Evolutionary conservation across 2,329 filamentous ascomycete species (phyloP), one percentile per base, ranked within the genome.

Genomic region (Colletotrichum tamarilloi): DNA sequence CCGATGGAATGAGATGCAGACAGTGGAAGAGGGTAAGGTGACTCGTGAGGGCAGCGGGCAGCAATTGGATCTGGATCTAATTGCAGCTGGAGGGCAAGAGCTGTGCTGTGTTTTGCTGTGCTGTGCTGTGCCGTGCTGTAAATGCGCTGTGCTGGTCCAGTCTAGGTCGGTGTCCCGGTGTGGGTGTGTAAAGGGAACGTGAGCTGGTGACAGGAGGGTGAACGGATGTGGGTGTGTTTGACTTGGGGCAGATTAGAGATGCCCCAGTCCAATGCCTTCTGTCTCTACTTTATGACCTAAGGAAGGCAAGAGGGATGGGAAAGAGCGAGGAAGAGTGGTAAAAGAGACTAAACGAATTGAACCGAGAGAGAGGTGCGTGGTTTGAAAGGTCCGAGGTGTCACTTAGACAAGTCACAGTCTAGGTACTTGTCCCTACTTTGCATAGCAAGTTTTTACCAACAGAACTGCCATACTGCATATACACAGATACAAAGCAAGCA

Each of bases 191-290:
- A 49, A 46, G 19, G 42, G 42, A 8, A 59, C 57, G 14, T 35
- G 57, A 42, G 30, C 35, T 42, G 35, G 57, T 59, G 32, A 59
- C 38, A 16, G 11, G 56, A 59, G n/a, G 14, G 57, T 24, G 32
- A 62, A 71, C 55, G 56, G 63, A 46, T 46, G 57, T 46, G 49
- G 57, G 62, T 60, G 60, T 60, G 68, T 68, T 62, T 52, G 30
- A 67, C 49, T 59, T 66, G 67, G 60, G 49, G n/a, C 53, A 69
- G 60, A 69, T 69, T 28, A 69, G 53, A 69, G 65, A 62, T 35
- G 67, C 57, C 14, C 52, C 26, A 28, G n/a, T 49, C 52, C 14
- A 55, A 12, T 49, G 42, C 42, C 42, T 49, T 49, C 22, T 53
- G 60, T 69, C 52, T 53, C 16, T 38, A 49, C 62, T 65, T 65